Evolutionary conservation across 805 yeast species (phyloP).

Genomic region (Cyberlindnera amylophila): DNA sequence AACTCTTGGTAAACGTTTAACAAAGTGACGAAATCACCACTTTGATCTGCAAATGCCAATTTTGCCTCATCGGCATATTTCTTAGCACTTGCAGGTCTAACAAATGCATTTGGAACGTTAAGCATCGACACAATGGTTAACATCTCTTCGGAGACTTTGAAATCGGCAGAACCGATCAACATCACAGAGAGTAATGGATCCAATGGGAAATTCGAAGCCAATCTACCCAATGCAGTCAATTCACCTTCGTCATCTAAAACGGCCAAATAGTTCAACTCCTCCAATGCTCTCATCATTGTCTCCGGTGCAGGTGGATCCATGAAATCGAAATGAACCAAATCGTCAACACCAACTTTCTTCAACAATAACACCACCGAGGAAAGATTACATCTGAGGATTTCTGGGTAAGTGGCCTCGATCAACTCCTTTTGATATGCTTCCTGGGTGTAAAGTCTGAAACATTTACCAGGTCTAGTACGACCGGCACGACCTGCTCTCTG

Average conservation of each 20-base stretch:
- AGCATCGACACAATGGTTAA: slow-evolving; percentile 84
- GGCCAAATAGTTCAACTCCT: slow-evolving; percentile 84
- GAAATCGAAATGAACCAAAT: slow-evolving; percentile 94
- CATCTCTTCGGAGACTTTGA: slow-evolving; percentile 84
- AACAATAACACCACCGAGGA: slow-evolving; percentile 89
- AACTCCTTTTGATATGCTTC: slow-evolving; percentile 93
- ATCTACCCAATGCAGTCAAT: slow-evolving; percentile 81
- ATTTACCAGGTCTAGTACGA: slow-evolving; percentile 97
- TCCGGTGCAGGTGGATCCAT: slow-evolving; percentile 99
- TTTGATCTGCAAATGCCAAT: slow-evolving; percentile 82
- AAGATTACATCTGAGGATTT: slow-evolving; percentile 84
- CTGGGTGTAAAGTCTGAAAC: slow-evolving; percentile 93
- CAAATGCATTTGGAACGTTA: slow-evolving; percentile 91
- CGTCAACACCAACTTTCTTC: slow-evolving; percentile 92
- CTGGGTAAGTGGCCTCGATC: slow-evolving; percentile 95
- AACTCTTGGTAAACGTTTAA: slow-evolving; percentile 86
- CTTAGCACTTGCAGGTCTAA: slow-evolving; percentile 84
- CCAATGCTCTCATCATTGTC: slow-evolving; percentile 98
- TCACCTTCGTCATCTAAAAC: slow-evolving; percentile 92
- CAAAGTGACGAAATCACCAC: slow-evolving; percentile 91
- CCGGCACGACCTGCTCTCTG: slow-evolving; percentile 99
- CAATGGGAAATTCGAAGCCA: slow-evolving; percentile 89
- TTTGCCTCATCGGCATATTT: slow-evolving; percentile 91
- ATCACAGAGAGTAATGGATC: slow-evolving; percentile 95
- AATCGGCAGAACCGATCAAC: slow-evolving; percentile 83